These are phyloP conservation scores for Saccharum officinarum DNA, from an alignment of 176 grass and related monocot species.

Conservation along the genomic window DNA sequence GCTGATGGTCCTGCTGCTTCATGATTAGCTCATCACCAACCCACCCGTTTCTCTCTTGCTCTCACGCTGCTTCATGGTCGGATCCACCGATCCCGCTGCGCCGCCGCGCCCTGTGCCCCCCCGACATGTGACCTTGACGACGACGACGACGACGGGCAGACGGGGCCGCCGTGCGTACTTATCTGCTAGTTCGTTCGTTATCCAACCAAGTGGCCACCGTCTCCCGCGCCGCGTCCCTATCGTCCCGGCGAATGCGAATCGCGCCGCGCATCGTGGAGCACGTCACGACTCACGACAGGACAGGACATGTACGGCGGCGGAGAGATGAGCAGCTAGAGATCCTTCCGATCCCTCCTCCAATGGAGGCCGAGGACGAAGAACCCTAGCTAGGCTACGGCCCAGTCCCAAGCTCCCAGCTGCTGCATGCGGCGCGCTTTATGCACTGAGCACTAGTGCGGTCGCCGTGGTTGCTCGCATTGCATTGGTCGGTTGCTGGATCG, in stretches of 20 bases:
- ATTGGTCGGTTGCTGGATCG: no score
- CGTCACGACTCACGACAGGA: neutral
- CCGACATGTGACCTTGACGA: neutral
- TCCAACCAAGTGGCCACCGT: neutral
- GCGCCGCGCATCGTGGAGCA: neutral
- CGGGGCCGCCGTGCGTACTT: neutral
- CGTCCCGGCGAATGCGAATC: conserved; percentile 18
- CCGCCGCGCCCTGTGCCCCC: neutral
- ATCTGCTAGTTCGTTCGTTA: neutral
- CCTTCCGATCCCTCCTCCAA: no score
- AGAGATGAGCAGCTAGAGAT: no score
- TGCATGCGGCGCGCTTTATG: no score
- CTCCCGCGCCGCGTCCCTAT: neutral
- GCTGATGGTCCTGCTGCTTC: conserved; percentile 6
- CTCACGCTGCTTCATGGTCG: no score
- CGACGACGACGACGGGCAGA: no score
- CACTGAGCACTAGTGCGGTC: no score
- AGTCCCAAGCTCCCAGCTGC: no score
- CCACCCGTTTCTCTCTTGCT: neutral
- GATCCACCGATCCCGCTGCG: neutral
- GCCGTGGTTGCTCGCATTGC: no score
- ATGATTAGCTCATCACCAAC: conserved; percentile 46
- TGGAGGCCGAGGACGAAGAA: neutral
- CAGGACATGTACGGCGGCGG: neutral
- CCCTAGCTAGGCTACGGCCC: no score